A percentile compares a stretch with the other conserved stretches of the same genome.
Conservation (phyloP, 805 yeast species). For the Schwanniomyces polymorphus region DNA sequence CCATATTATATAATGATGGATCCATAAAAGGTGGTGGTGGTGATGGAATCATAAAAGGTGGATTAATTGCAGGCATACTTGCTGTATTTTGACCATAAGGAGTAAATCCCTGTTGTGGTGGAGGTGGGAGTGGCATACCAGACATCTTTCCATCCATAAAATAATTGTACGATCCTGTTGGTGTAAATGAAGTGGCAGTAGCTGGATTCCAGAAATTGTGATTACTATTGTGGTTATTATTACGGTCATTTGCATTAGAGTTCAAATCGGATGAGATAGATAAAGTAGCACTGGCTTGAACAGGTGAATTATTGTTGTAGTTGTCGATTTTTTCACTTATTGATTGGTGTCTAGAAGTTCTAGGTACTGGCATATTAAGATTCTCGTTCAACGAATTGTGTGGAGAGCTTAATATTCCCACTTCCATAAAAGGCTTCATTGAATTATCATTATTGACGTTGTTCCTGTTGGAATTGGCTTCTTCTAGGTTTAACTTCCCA, state of each 20-base stretch:
- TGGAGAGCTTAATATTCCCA: conserved; percentile 24
- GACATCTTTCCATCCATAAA: conserved; percentile 23
- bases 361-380: conserved; percentile 34
- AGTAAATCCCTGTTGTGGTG: conserved; percentile 21
- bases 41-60: conserved; percentile 37
- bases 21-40: conserved; percentile 38
- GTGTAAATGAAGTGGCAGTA: conserved; percentile 59
- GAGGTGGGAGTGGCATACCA: conserved; percentile 21
- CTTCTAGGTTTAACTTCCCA: conserved; percentile 34
- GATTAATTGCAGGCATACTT: conserved; percentile 32
- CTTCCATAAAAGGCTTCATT: conserved; percentile 17
- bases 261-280: conserved; percentile 28
- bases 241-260: conserved; percentile 5
- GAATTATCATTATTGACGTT: conserved; percentile 40
- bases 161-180: conserved; percentile 28
- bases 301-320: conserved; percentile 48
- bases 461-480: conserved; percentile 46
- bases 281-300: conserved; percentile 41
- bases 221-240: conserved; percentile 8
- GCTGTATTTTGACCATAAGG: conserved; percentile 33
- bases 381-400: conserved; percentile 44
- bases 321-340: conserved; percentile 65
- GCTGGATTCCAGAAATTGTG: conserved; percentile 68
- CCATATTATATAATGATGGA: conserved; percentile 32
- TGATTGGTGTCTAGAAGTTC: conserved; percentile 48